Evolutionary conservation across 352 stramenopile genomes (phyloP).

Genomic region (Phytopythium chamaehyphon): DNA sequence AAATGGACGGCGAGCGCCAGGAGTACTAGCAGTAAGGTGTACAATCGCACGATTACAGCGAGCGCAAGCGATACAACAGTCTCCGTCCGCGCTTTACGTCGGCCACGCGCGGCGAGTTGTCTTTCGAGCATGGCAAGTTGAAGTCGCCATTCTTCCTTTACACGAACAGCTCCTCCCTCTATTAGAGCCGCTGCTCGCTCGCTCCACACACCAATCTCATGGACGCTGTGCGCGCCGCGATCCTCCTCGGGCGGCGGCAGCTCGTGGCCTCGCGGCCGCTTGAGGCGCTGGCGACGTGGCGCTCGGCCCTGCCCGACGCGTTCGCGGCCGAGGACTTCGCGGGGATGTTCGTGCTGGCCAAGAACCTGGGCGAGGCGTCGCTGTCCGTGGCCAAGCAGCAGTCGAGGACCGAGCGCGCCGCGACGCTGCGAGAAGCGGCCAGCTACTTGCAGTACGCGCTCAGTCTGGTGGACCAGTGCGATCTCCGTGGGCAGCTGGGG

Average conservation of each 20-base stretch:
- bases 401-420: not conserved
- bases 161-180: slow-evolving; percentile 10
- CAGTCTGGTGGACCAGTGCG: slow-evolving; percentile 35
- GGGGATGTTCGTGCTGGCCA: slow-evolving; percentile 60
- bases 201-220: not conserved
- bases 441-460: slow-evolving; percentile 50
- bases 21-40: no score
- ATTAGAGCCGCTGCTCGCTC: slow-evolving; percentile 6
- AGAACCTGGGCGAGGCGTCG: slow-evolving; percentile 61
- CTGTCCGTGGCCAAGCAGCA: slow-evolving; percentile 8
- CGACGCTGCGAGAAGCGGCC: slow-evolving; percentile 21
- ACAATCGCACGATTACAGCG: no score
- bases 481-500: slow-evolving; percentile 16
- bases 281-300: slow-evolving; percentile 44
- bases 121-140: not conserved
- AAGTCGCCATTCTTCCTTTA: slow-evolving; percentile 12
- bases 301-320: slow-evolving; percentile 32
- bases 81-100: no score
- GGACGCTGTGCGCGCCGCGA: slow-evolving; percentile 25
- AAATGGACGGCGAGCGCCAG: no score
- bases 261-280: slow-evolving; percentile 26
- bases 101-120: no score
- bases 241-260: slow-evolving; percentile 33
- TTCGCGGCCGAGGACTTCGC: slow-evolving; percentile 50
- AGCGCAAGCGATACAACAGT: no score